Conservation (phyloP, 352 stramenopile species). For the Globisporangium alternatum region DNA sequence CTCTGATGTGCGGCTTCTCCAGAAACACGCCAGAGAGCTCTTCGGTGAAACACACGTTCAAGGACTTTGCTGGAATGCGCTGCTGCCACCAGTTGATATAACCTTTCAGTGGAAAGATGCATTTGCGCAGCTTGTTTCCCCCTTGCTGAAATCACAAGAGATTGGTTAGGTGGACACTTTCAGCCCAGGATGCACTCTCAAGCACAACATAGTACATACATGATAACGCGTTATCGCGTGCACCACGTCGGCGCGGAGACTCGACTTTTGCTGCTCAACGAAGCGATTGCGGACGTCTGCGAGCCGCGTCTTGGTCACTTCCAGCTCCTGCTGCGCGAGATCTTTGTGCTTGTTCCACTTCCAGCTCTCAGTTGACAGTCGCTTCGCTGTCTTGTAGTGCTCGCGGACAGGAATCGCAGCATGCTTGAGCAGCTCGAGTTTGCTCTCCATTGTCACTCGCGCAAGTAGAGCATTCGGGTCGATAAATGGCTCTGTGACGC, state of each 20-base stretch:
- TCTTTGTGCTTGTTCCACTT: constrained; percentile 49
- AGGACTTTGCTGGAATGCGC: constrained; percentile 34
- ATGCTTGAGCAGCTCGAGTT: constrained; percentile 57
- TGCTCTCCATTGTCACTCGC: constrained; percentile 59
- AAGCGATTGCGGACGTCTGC: constrained; percentile 49
- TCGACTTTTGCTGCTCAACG: constrained; percentile 45
- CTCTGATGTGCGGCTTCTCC: constrained; percentile 16
- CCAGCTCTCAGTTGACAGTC: constrained; percentile 52
- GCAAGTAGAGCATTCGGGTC: constrained; percentile 40
- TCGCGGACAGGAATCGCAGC: constrained; percentile 45
- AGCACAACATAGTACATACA: constrained; percentile 25
- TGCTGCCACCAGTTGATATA: constrained; percentile 66
- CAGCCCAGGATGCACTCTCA: background rate
- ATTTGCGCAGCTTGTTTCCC: constrained; percentile 39
- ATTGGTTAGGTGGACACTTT: background rate
- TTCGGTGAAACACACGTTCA: constrained; percentile 27
- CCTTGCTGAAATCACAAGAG: constrained; percentile 32
- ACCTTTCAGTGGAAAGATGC: constrained; percentile 60
- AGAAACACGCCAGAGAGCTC: constrained; percentile 23
- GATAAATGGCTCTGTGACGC: constrained; percentile 21
- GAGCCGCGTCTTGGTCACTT: constrained; percentile 53
- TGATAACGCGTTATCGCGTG: constrained; percentile 43
- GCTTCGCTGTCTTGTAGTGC: constrained; percentile 54
- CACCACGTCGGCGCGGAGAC: constrained; percentile 38
- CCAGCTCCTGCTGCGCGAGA: constrained; percentile 51